Evolutionary conservation across 1,284 basidiomycete genomes (phyloP), one percentile per base, ranked within the genome.

Genomic region (Boletellus deceptivus): DNA sequence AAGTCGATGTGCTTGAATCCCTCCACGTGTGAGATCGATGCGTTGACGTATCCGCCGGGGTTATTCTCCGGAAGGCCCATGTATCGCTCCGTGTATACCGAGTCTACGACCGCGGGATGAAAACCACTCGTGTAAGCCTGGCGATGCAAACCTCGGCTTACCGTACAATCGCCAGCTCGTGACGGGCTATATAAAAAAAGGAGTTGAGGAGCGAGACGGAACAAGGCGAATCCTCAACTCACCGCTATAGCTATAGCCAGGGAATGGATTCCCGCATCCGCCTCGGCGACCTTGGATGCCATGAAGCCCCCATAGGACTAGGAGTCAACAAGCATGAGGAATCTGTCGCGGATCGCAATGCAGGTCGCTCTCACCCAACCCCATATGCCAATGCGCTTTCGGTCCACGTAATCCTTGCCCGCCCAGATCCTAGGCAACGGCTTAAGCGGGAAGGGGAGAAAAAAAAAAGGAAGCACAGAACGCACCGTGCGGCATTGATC

Each of bases 11-110:
- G 76, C 54, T 79, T 72, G 75, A 98, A 98, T 6, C 85, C 91
- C 9, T 85, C 84, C 44, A 93, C 89, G 63, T 93, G 86, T 55
- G 86, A 85, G 43, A 99, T 86, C 0, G 90, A 89, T 13, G 89
- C 85, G 40, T 86, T 87, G 56, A 84, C 70, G 74, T 99, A 99
- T 5, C 96, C 96, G 0, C 73, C 79, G 0, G 78, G 76, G 68
- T 99, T 98, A 14, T 79, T 72, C 13, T 74, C 65, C 0, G 93
- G 93, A 24, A 89, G 78, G 59, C 87, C 86, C 93, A 98, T 94
- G 75, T 98, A 98, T n/a, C 96, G 85, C 64, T 98, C 95, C 2
- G 96, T 98, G 69, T 94, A 93, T 48, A 94, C 84, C 6, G 90
- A 87, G 71, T 91, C 89, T 90, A 62, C n/a, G 34, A 27, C 11